phyloP scores from a whole-genome alignment of 805 yeast species.

The Metschnikowia chrysomelidarum region DNA sequence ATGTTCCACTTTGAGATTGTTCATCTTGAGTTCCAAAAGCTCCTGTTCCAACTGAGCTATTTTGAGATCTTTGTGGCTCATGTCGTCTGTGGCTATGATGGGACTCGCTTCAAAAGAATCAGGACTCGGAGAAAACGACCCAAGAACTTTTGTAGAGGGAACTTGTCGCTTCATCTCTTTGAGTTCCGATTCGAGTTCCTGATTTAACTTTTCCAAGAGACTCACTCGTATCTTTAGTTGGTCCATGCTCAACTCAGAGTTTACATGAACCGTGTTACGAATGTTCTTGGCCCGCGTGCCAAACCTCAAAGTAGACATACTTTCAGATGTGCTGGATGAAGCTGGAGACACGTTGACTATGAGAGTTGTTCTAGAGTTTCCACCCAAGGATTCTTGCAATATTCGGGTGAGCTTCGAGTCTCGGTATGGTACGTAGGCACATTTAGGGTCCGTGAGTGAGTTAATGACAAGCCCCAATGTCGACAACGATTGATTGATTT shows the following conservation, averaged over 20 bases:
- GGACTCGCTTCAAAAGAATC: constrained; percentile 3
- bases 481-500: constrained; percentile 74
- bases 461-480: constrained; percentile 80
- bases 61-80: constrained; percentile 16
- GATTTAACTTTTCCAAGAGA: constrained; percentile 35
- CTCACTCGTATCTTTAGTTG: constrained; percentile 43
- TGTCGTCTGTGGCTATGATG: constrained; percentile 11
- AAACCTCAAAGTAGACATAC: constrained; percentile 69
- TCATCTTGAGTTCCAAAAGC: constrained; percentile 17
- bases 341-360: constrained; percentile 74
- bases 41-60: constrained; percentile 19
- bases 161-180: constrained; percentile 1
- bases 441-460: constrained; percentile 66
- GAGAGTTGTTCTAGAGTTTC: constrained; percentile 74
- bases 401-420: constrained; percentile 79
- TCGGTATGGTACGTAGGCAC: constrained; percentile 68
- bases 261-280: constrained; percentile 62
- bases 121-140: neutral
- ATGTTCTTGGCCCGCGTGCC: constrained; percentile 72
- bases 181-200: constrained; percentile 43
- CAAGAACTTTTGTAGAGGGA: neutral
- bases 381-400: constrained; percentile 77
- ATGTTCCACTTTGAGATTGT: constrained; percentile 28
- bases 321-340: constrained; percentile 53
- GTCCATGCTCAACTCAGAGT: constrained; percentile 52